Percentiles rank a stretch among this genome's conserved stretches.
Conservation (phyloP, 371 early-diverging fungal species). For the Mucor mucedo region DNA sequence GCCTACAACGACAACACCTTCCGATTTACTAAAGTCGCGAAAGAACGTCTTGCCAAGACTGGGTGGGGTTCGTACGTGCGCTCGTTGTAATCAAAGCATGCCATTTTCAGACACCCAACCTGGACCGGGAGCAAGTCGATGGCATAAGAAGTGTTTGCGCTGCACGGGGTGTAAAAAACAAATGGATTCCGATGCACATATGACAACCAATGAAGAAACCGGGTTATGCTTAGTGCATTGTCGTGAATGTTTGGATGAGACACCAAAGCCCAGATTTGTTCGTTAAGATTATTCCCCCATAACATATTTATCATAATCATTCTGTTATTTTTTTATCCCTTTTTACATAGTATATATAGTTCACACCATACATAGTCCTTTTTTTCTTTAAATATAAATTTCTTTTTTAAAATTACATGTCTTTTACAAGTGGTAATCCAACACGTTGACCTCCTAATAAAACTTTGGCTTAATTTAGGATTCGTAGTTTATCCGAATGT, state of each 20-base stretch:
- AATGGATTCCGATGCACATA: slow-evolving; percentile 59
- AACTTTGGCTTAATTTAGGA: too few species aligned
- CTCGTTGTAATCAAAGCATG: slow-evolving; percentile 53
- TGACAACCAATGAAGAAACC: slow-evolving; percentile 36
- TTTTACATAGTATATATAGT: too few species aligned
- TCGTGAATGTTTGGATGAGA: slow-evolving; percentile 48
- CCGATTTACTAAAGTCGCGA: slow-evolving; percentile 30
- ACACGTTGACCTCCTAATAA: too few species aligned
- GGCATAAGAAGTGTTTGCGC: slow-evolving; percentile 61
- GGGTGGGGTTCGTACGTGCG: slow-evolving; percentile 55
- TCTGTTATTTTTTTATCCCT: too few species aligned
- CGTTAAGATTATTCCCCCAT: slow-evolving; percentile 9
- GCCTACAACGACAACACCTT: slow-evolving; percentile 17
- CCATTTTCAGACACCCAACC: slow-evolving; percentile 55
- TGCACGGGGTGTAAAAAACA: slow-evolving; percentile 56
- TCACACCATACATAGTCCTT: too few species aligned
- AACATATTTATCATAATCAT: too few species aligned
- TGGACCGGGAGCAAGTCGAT: slow-evolving; percentile 56
- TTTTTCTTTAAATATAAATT: too few species aligned
- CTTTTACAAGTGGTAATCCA: too few species aligned
- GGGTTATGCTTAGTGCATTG: slow-evolving; percentile 45
- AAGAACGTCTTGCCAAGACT: slow-evolving; percentile 45
- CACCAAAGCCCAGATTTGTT: slow-evolving; percentile 33
- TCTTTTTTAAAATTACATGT: too few species aligned
- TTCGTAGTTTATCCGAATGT: too few species aligned